Conservation (phyloP, 305 asterid genomes). For the Euphrasia arctica region DNA sequence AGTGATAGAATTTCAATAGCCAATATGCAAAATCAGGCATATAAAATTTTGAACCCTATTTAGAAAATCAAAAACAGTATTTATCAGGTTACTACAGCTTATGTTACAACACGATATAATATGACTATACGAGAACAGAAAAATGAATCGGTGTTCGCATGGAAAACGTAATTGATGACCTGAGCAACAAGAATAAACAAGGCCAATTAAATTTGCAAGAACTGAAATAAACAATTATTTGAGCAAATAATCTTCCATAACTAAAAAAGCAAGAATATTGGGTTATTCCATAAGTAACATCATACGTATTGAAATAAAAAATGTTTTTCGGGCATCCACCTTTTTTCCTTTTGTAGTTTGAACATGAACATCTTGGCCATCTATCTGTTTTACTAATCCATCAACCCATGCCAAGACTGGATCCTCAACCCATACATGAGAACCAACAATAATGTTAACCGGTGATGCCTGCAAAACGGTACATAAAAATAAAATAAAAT, state of each 20-base stretch:
- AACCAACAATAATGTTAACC: slow-evolving; percentile 84
- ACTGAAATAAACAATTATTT: slow-evolving; percentile 19
- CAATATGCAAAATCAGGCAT: slow-evolving; percentile 3
- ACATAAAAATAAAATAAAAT: slow-evolving; percentile 22
- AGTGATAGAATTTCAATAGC: not conserved
- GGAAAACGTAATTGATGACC: slow-evolving; percentile 10
- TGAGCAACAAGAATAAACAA: slow-evolving; percentile 10
- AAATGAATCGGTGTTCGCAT: slow-evolving; percentile 10
- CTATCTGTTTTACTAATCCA: slow-evolving; percentile 80
- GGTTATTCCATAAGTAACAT: slow-evolving; percentile 23
- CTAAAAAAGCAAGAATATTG: slow-evolving; percentile 9
- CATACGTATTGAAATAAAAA: slow-evolving; percentile 15
- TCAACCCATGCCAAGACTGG: slow-evolving; percentile 89
- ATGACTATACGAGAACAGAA: slow-evolving; percentile 2
- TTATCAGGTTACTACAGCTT: slow-evolving; percentile 14
- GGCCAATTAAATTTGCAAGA: slow-evolving; percentile 12
- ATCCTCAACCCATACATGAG: slow-evolving; percentile 99
- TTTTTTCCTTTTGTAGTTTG: slow-evolving; percentile 71
- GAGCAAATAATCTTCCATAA: slow-evolving; percentile 20
- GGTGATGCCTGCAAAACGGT: slow-evolving; percentile 65
- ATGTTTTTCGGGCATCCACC: slow-evolving; percentile 42
- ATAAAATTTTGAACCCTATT: not conserved
- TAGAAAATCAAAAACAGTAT: slow-evolving; percentile 11
- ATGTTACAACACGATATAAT: slow-evolving; percentile 19
- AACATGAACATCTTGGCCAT: slow-evolving; percentile 86